These are phyloP conservation scores for Gardenia jasminoides DNA, from an alignment of 257 asterid species.

Conservation along the genomic window DNA sequence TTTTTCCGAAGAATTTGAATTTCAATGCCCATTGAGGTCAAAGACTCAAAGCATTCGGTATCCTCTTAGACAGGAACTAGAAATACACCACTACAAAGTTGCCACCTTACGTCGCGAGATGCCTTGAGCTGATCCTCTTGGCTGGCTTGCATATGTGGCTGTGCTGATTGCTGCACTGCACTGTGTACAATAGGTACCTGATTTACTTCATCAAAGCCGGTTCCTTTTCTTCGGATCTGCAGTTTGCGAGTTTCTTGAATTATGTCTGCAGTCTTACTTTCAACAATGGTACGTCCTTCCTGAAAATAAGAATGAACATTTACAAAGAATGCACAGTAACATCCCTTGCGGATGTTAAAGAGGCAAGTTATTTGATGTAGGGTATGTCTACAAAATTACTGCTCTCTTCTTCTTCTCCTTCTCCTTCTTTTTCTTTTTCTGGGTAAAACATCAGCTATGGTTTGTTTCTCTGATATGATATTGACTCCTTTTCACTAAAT, in stretches of 20 bases:
- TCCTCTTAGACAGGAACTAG: conserved; percentile 7
- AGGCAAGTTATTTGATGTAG: neutral
- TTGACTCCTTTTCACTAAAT: neutral
- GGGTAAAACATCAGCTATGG: neutral
- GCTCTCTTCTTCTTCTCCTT: neutral
- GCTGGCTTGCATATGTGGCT: conserved; percentile 39
- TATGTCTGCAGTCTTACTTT: conserved; percentile 55
- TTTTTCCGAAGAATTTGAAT: neutral
- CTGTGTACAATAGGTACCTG: conserved; percentile 20
- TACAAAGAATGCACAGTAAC: neutral
- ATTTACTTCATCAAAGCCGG: conserved; percentile 32
- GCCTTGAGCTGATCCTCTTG: conserved; percentile 86
- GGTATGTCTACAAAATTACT: no score
- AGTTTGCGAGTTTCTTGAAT: conserved; percentile 58
- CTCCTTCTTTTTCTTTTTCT: no score
- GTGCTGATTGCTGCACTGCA: conserved; percentile 27
- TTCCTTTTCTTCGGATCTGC: conserved; percentile 56
- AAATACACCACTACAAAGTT: conserved; percentile 28
- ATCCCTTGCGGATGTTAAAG: neutral
- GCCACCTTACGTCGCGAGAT: conserved; percentile 98
- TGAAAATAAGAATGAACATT: conserved; percentile 18
- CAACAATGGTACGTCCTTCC: conserved; percentile 75
- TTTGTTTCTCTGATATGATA: neutral
- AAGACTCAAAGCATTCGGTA: neutral
- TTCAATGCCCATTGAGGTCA: neutral